phyloP scores from a whole-genome alignment of 306 rosid genomes.

The Carpinus fangiana region DNA sequence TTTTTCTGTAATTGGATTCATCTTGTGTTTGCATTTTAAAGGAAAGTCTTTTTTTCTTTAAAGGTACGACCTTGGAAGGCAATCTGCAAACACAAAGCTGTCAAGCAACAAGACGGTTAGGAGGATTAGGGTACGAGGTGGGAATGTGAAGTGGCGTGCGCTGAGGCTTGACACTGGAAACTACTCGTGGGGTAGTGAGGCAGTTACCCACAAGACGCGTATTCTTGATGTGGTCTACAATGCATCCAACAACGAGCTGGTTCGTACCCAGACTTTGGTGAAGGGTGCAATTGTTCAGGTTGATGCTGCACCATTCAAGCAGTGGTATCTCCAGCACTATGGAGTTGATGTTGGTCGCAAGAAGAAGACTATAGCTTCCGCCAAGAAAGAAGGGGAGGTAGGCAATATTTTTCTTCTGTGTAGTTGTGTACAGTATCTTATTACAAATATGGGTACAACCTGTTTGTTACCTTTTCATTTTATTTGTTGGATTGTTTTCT shows the following conservation, averaged over 20 bases:
- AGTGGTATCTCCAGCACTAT: slow-evolving; percentile 66
- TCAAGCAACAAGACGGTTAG: slow-evolving; percentile 67
- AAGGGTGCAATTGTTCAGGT: slow-evolving; percentile 65
- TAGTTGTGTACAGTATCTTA: not conserved
- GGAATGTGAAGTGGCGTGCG: slow-evolving; percentile 71
- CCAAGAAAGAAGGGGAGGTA: slow-evolving; percentile 72
- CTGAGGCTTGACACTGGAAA: slow-evolving; percentile 71
- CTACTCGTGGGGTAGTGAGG: slow-evolving; percentile 68
- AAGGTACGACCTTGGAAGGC: slow-evolving; percentile 71
- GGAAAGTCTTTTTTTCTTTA: not conserved
- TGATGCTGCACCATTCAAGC: slow-evolving; percentile 72
- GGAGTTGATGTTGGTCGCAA: slow-evolving; percentile 66
- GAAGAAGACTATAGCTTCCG: slow-evolving; percentile 44
- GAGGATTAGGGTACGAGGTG: slow-evolving; percentile 63
- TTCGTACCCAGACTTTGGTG: slow-evolving; percentile 68
- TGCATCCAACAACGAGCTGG: slow-evolving; percentile 70
- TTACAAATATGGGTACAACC: not conserved
- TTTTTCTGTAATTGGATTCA: not conserved
- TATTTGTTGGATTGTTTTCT: not conserved
- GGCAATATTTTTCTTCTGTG: not conserved
- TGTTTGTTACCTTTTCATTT: not conserved
- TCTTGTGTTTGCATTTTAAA: not conserved
- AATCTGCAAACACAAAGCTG: slow-evolving; percentile 61
- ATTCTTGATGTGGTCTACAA: slow-evolving; percentile 66
- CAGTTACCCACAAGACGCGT: slow-evolving; percentile 58